Conservation (phyloP, 176 grass and related monocot species). For the Lolium rigidum region DNA sequence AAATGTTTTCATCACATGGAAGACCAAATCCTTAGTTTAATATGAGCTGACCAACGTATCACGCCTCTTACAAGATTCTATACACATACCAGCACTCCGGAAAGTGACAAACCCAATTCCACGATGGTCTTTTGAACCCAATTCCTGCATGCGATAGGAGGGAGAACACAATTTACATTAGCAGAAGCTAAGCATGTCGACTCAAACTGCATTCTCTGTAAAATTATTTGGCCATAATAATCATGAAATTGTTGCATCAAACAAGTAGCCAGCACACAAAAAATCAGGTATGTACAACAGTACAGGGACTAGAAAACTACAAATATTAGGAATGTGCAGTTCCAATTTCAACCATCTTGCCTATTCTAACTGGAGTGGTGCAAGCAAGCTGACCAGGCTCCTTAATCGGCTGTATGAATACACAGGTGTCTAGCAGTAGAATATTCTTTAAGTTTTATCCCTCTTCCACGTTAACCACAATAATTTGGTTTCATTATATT, state of each 20-base stretch:
- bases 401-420: neutral
- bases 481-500: neutral
- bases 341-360: neutral
- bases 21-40: conserved; percentile 17
- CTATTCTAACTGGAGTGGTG: neutral
- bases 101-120: conserved; percentile 90
- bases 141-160: conserved; percentile 53
- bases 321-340: neutral
- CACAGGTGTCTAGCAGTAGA: neutral
- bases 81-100: conserved; percentile 58
- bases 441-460: neutral
- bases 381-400: neutral
- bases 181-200: conserved; percentile 22
- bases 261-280: conserved; percentile 13
- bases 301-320: neutral
- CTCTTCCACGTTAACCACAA: conserved; percentile 4
- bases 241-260: neutral
- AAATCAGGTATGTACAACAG: neutral
- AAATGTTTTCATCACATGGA: neutral
- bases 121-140: conserved; percentile 73
- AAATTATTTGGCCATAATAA: neutral
- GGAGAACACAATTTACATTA: conserved; percentile 27
- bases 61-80: conserved; percentile 23
- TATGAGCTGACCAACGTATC: neutral
- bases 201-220: conserved; percentile 16